Conservation (phyloP, 768 basidiomycete genomes). For the Lepiota brunneoincarnata region DNA sequence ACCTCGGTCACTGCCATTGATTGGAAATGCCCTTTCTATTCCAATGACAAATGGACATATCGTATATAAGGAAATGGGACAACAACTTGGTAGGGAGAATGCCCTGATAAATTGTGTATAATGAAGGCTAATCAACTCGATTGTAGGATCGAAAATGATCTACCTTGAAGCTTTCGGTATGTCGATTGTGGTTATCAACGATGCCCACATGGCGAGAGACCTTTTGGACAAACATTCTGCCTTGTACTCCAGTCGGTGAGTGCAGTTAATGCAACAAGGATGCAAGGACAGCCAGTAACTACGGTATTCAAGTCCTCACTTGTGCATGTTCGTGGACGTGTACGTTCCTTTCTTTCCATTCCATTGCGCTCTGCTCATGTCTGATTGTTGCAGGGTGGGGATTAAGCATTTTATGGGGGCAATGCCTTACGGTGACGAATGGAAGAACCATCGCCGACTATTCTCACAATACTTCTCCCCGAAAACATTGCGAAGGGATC, state of each 20-base stretch:
- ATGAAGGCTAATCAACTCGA: neutral
- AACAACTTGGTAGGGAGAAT: neutral
- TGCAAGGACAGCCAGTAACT: too few relatives aligned
- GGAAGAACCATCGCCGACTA: slow-evolving; percentile 13
- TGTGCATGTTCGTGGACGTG: slow-evolving; percentile 10
- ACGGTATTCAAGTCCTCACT: neutral
- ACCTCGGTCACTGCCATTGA: slow-evolving; percentile 1
- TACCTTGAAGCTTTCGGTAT: slow-evolving; percentile 26
- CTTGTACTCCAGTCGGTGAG: slow-evolving; percentile 23
- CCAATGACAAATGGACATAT: neutral
- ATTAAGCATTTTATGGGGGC: too few relatives aligned
- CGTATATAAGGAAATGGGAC: neutral
- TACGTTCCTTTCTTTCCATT: neutral
- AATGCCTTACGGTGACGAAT: slow-evolving; percentile 14
- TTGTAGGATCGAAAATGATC: slow-evolving; percentile 12
- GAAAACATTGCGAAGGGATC: slow-evolving; percentile 3
- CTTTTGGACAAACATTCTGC: slow-evolving; percentile 26
- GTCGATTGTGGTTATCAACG: slow-evolving; percentile 24
- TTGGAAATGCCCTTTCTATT: slow-evolving; percentile 7
- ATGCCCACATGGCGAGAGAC: slow-evolving; percentile 21
- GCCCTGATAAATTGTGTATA: too few relatives aligned
- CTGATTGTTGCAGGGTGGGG: neutral
- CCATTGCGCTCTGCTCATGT: too few relatives aligned
- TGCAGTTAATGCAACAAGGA: neutral
- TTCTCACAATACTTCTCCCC: slow-evolving; percentile 13